phyloP scores from a whole-genome alignment of 2,329 filamentous ascomycete species.

The Chalara sp. region DNA sequence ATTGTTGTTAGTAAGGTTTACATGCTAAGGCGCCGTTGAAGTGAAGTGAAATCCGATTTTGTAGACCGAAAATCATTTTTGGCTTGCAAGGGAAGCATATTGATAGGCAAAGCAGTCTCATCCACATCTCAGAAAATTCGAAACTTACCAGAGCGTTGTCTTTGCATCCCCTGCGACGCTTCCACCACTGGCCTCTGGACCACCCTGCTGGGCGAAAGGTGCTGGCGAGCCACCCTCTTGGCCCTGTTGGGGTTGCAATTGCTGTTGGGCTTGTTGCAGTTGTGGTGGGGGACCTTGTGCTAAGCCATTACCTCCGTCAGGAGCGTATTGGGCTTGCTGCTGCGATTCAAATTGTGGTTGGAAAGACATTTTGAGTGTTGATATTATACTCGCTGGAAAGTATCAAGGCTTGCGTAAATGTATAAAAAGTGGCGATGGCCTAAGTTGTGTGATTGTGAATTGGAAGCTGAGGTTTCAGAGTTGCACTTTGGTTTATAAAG shows the following conservation, averaged over 20 bases:
- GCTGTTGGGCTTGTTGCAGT: slow-evolving; percentile 28
- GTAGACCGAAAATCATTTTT: too few relatives aligned
- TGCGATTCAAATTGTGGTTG: slow-evolving; percentile 49
- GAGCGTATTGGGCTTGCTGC: slow-evolving; percentile 49
- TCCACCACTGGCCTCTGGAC: slow-evolving; percentile 24
- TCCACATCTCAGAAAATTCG: background rate
- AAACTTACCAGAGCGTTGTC: slow-evolving; percentile 47
- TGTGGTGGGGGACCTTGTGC: slow-evolving; percentile 32
- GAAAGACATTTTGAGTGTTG: slow-evolving; percentile 51
- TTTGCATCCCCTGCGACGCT: slow-evolving; percentile 43
- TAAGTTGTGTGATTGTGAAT: too few relatives aligned
- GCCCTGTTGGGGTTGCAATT: slow-evolving; percentile 39
- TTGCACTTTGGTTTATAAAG: too few relatives aligned
- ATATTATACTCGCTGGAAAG: slow-evolving; percentile 17
- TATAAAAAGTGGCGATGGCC: too few relatives aligned
- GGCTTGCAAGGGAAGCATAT: too few relatives aligned
- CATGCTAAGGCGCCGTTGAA: too few relatives aligned
- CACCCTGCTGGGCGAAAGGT: slow-evolving; percentile 38
- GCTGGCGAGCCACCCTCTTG: slow-evolving; percentile 53
- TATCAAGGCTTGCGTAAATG: too few relatives aligned
- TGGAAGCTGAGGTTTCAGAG: too few relatives aligned
- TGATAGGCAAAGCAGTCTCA: too few relatives aligned
- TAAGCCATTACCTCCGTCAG: slow-evolving; percentile 32
- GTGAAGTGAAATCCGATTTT: too few relatives aligned
- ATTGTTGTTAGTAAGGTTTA: slow-evolving; percentile 7